Evolutionary conservation across 768 basidiomycete genomes (phyloP).

Genomic region (Termitomyces sp.): DNA sequence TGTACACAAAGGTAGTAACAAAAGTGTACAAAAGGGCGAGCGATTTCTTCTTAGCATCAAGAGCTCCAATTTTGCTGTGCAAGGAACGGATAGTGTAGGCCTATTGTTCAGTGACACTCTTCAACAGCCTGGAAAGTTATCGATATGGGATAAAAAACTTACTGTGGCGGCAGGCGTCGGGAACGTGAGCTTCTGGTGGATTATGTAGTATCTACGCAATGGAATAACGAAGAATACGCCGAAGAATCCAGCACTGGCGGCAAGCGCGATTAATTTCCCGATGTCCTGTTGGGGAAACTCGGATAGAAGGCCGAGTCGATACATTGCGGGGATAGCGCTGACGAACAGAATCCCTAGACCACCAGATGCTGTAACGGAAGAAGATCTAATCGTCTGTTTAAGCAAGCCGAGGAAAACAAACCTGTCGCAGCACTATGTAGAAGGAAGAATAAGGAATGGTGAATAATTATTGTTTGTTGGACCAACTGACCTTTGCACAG

Average conservation of each 20-base stretch:
- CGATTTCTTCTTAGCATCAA: conserved; percentile 51
- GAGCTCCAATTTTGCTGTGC: conserved; percentile 47
- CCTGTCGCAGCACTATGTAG: conserved; percentile 43
- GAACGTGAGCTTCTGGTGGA: conserved; percentile 58
- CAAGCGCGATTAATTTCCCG: conserved; percentile 51
- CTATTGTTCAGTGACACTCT: conserved; percentile 14
- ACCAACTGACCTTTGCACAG: conserved; percentile 42
- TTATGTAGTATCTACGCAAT: conserved; percentile 54
- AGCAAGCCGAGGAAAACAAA: conserved; percentile 13
- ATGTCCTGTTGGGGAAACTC: conserved; percentile 42
- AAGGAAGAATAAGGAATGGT: not conserved
- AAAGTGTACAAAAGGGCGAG: conserved; percentile 44
- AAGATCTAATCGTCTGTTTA: conserved; percentile 6
- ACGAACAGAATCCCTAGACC: conserved; percentile 57
- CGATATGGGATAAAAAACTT: conserved; percentile 8
- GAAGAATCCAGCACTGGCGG: conserved; percentile 49
- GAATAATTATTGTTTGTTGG: not conserved
- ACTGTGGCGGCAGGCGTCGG: conserved; percentile 61
- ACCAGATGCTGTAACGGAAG: conserved; percentile 37
- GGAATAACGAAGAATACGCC: conserved; percentile 66
- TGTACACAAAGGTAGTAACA: conserved; percentile 39
- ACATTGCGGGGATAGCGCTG: conserved; percentile 55
- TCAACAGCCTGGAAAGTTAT: not conserved
- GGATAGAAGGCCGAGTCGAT: conserved; percentile 44
- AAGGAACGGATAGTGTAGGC: conserved; percentile 60